phyloP scores from a whole-genome alignment of 192 early-diverging fungal species.

The Umbelopsis sp. region DNA sequence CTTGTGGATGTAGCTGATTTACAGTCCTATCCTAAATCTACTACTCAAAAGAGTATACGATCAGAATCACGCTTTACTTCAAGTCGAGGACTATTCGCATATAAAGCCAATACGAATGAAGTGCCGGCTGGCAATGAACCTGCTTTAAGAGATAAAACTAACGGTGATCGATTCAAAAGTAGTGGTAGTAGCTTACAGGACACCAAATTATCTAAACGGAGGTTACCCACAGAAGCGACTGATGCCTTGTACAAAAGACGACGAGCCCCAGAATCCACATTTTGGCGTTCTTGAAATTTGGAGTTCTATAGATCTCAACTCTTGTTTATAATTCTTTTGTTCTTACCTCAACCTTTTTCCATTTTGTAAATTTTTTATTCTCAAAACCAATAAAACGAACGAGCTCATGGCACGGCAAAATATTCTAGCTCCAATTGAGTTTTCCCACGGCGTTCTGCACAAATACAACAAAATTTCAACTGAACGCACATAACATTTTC shows the following conservation, averaged over 20 bases:
- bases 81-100: neutral
- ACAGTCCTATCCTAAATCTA: neutral
- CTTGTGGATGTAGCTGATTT: neutral
- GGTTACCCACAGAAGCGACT: neutral
- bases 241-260: conserved; percentile 13
- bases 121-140: neutral
- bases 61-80: neutral
- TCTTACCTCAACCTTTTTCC: neutral
- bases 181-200: neutral
- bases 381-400: neutral
- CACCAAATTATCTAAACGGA: neutral
- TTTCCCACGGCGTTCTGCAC: conserved; percentile 11
- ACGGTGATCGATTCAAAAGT: neutral
- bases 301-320: neutral
- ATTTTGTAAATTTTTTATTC: neutral
- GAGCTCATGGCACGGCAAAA: neutral
- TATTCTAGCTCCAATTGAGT: neutral
- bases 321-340: neutral
- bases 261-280: neutral
- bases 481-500: no score
- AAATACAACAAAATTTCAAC: neutral
- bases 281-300: neutral
- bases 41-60: neutral
- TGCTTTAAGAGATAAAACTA: neutral
- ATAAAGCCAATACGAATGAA: neutral